Percentiles rank a stretch among this genome's conserved stretches.
These are phyloP conservation scores for Parascedosporium putredinis DNA, from an alignment of 2,329 filamentous ascomycete species.

Conservation along the genomic window DNA sequence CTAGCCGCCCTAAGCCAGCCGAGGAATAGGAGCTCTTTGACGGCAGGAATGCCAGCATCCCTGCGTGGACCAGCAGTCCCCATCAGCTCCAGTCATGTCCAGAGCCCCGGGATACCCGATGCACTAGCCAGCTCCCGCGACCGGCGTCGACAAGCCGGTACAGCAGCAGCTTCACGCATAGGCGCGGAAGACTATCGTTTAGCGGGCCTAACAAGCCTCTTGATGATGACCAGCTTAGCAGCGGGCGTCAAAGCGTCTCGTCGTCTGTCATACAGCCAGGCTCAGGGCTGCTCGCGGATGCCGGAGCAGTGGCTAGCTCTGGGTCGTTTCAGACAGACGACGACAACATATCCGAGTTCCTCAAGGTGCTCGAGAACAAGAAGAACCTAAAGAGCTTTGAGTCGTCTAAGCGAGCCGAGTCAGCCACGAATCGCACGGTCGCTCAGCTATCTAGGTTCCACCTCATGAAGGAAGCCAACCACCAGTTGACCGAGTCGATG, in stretches of 20 bases:
- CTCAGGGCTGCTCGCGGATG: slow-evolving; percentile 68
- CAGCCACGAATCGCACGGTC: slow-evolving; percentile 62
- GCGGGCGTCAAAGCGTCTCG: slow-evolving; percentile 65
- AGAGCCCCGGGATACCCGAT: slow-evolving; percentile 19
- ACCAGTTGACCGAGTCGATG: slow-evolving; percentile 83
- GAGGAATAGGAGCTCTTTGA: slow-evolving; percentile 60
- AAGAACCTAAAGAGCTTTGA: slow-evolving; percentile 80
- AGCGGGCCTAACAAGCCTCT: slow-evolving; percentile 56
- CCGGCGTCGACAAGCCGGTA: slow-evolving; percentile 71
- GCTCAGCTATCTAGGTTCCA: slow-evolving; percentile 79
- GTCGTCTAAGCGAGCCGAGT: slow-evolving; percentile 53
- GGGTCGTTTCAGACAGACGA: slow-evolving; percentile 66
- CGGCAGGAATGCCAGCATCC: slow-evolving; percentile 64
- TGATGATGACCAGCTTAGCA: slow-evolving; percentile 68
- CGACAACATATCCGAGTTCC: slow-evolving; percentile 85
- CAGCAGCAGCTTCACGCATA: slow-evolving; percentile 88
- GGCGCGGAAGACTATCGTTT: slow-evolving; percentile 67
- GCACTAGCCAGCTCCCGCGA: slow-evolving; percentile 63
- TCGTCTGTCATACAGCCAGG: slow-evolving; percentile 63
- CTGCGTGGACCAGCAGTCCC: slow-evolving; percentile 55
- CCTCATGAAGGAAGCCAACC: slow-evolving; percentile 79
- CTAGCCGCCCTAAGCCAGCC: slow-evolving; percentile 9
- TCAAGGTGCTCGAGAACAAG: slow-evolving; percentile 78
- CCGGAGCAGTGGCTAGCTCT: slow-evolving; percentile 54
- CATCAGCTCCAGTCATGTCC: slow-evolving; percentile 48